Conservation (phyloP, 805 yeast species). For the Sugiyamaella floridensis region DNA sequence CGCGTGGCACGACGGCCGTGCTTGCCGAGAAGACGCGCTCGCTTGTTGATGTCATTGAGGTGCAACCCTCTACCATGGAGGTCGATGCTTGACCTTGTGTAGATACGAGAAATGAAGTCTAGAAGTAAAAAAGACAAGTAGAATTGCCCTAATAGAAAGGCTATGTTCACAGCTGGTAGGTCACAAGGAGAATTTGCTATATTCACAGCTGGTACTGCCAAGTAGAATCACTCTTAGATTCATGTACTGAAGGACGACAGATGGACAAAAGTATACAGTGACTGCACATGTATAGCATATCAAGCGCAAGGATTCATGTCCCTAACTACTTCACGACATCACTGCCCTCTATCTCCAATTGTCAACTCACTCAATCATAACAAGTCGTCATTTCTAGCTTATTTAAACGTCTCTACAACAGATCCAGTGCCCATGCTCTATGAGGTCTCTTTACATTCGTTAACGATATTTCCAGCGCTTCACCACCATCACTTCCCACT, state of each 20-base stretch:
- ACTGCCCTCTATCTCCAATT: too few relatives aligned
- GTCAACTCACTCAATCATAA: not conserved
- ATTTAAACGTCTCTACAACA: not conserved
- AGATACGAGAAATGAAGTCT: not conserved
- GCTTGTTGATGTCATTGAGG: constrained; percentile 63
- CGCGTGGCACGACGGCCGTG: constrained; percentile 90
- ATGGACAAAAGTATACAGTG: too few relatives aligned
- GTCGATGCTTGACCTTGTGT: constrained; percentile 31
- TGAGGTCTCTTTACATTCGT: too few relatives aligned
- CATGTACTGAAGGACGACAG: too few relatives aligned
- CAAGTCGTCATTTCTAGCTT: not conserved
- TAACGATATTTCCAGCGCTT: too few relatives aligned
- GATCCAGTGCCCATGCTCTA: too few relatives aligned
- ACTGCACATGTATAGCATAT: too few relatives aligned
- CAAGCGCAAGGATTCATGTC: too few relatives aligned
- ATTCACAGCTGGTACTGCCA: not conserved
- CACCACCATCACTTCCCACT: constrained; percentile 10
- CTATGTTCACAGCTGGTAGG: not conserved
- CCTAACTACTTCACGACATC: too few relatives aligned
- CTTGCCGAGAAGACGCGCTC: constrained; percentile 61
- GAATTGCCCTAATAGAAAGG: too few relatives aligned
- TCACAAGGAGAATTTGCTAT: not conserved
- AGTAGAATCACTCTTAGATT: not conserved
- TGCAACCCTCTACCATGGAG: constrained; percentile 39
- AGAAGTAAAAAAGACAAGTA: not conserved